Base-by-base conservation (phyloP, 202 grass and related monocot species). In the Digitaria exilis region DNA sequence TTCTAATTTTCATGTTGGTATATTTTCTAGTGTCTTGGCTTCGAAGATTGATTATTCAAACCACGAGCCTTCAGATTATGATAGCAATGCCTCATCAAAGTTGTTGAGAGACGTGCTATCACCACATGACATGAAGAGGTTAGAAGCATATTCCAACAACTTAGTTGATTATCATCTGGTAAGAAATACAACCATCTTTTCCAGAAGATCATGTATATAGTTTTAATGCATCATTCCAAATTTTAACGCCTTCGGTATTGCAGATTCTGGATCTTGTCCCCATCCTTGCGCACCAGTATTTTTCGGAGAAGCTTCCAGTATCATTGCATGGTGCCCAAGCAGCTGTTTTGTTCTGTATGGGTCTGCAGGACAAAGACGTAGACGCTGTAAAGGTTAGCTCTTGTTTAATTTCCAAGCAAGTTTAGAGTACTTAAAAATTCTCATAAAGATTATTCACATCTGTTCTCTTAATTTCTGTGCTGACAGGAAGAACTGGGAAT, bases 201-300 rank as follows among this genome's bases (percentile, higher is more conserved):
- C 18, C 19, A 7, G 43, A 43, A 71, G 6, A 84, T 65, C 17
- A 28, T 3, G 13, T 79, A 6, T 65, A 9, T 59, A 44, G 45
- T 78, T 86, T 86, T 81, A 25, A 43, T 60, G 32, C 65, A 80
- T 30, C 15, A 31, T 31, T 68, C 25, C 16, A 61, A 49, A 48
- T 79, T 60, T 51, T 12, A 41, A 48, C 37, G 7, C 76, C 48
- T 17, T 82, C 24, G 22, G 29, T 75, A 54, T 71, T 89, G 69
- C 84, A 98, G 96, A 98, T 98, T 90, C 81, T 98, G 67, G 96
- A 98, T 62, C 93, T 98, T 90, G 73, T 98, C 51, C 96, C 91
- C 60, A 90, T 88, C 28, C 75, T 98, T 66, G 93, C 96, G 74
- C 96, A 94, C 30, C 77, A 84, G 77, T 98, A 94, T 93, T 98